These are phyloP conservation scores for Wallacemonas sp. DNA, from an alignment of 208 protist genomes.

Conservation along the genomic window DNA sequence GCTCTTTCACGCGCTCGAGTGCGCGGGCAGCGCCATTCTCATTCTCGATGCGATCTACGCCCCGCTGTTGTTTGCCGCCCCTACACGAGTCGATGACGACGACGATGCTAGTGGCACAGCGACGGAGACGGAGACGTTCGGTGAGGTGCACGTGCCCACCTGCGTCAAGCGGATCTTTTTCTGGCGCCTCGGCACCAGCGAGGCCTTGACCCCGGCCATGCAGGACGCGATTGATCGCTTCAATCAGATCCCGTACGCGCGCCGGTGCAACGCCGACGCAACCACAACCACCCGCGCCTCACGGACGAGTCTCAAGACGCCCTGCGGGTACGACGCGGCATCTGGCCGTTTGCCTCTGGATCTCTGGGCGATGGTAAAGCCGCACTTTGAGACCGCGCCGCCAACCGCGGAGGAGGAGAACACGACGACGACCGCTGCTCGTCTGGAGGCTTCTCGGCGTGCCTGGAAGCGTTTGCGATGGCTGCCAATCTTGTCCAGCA, in stretches of 20 bases:
- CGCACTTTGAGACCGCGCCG: neutral
- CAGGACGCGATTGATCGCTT: neutral
- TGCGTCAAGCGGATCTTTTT: slow-evolving; percentile 55
- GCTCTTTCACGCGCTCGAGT: slow-evolving; percentile 50
- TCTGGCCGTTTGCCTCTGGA: neutral
- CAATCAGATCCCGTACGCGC: slow-evolving; percentile 17
- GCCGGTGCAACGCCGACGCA: too few relatives aligned
- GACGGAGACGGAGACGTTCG: slow-evolving; percentile 2
- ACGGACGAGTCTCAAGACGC: neutral
- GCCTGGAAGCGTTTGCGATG: neutral
- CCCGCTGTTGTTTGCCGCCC: slow-evolving; percentile 43
- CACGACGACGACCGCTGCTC: too few relatives aligned
- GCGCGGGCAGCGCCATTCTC: slow-evolving; percentile 31
- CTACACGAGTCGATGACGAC: neutral
- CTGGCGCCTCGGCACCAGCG: slow-evolving; percentile 37
- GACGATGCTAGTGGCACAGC: neutral
- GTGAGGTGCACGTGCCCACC: slow-evolving; percentile 34
- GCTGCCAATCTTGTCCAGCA: slow-evolving; percentile 10
- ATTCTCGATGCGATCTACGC: slow-evolving; percentile 44
- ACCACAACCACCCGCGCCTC: too few relatives aligned
- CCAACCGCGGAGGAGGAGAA: too few relatives aligned
- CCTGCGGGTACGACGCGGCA: neutral
- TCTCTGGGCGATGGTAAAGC: slow-evolving; percentile 5
- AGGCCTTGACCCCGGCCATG: slow-evolving; percentile 20
- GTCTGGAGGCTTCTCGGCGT: neutral